Evolutionary conservation across 2,329 filamentous ascomycete genomes (phyloP), one percentile per base, ranked within the genome.

Genomic region (Xylariaceae sp.): DNA sequence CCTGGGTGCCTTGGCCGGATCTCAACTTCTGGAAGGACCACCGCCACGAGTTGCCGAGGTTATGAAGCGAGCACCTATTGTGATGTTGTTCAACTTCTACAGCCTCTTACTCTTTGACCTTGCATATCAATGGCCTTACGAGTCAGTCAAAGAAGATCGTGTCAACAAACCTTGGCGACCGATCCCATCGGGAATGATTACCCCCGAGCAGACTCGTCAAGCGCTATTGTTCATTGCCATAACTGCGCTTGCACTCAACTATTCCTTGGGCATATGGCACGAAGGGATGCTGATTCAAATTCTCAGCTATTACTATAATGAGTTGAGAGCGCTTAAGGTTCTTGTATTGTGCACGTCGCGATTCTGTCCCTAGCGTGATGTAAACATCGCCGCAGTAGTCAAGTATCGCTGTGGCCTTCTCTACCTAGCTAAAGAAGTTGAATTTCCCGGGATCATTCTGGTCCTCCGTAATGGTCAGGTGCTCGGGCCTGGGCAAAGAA

Each of bases 121-220:
- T 14, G 48, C 60, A 10, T 69, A 69, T 52, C 66, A 69, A 48
- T 53, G 61, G 10, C 56, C 54, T 1, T 53, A 60, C 16, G 56
- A 61, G 31, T 66, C 66, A 5, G 51, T 69, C 13, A 6, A 57
- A 4, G 67, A 69, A 54, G 67, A 70, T 45, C 13, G 41, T 3
- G 28, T 69, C 28, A 70, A 70, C 49, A 70, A 69, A 43, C 62
- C 66, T 9, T 63, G 57, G 58, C 62, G 66, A 1, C 62, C 66
- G 1, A 57, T 69, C 16, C 64, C 67, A 14, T 55, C 50, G 5
- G 53, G 53, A 2, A 57, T 55, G 22, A 50, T 55, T 34, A 51
- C 31, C 12, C 16, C 47, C 2, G 56, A 56, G 2, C 57, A 67
- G 31, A 61, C 66, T 1, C 62, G 64, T 4, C 50, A 42, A 5